Base-by-base conservation (phyloP, 768 basidiomycete genomes). In the Lactarius sp. region DNA sequence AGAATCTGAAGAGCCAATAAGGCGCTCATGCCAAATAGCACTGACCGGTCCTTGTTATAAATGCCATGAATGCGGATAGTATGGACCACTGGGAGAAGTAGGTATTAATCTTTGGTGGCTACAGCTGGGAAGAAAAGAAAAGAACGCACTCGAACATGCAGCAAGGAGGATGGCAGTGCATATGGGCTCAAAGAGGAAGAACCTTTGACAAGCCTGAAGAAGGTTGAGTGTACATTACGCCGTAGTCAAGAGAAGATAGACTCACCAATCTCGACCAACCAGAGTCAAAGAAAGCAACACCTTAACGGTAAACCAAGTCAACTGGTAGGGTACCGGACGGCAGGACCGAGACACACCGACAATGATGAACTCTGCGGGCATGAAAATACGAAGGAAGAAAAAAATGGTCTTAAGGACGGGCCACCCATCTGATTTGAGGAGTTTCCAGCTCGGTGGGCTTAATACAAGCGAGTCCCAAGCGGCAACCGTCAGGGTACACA, bases 391-490 rank as follows among this genome's bases (percentile, higher is more conserved):
- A 55, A 94, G 73, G 71, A 93, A 84, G 73, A 87, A 81, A 76
- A 86, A 91, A 60, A 92, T 76, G 44, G 85, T 73, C 74, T 94
- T 93, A 72, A 94, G 83, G 1, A 81, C 73, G 2, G 91, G 90
- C 92, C 92, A 93, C 31, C 80, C 77, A 53, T 76, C 75, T 12
- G 80, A 76, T 68, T 81, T 83, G 65, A 85, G 72, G 62, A 94
- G 83, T 34, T 85, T 82, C 83, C 85, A 92, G 52, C 87, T 85
- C 59, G 91, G 77, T 0, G 91, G 91, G 9, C 86, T 86, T 54
- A 94, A 82, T 41, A 94, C 91, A 69, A 94, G 84, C 41, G 90
- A 86, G 70, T 94, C 91, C 91, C 92, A 93, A 7, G 91, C 91
- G 0, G 90, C 88, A 60, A 94, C 89, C 59, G 91, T 94, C 66